Base-by-base conservation (phyloP, 768 basidiomycete genomes). In the Lyophyllum shimeji region DNA sequence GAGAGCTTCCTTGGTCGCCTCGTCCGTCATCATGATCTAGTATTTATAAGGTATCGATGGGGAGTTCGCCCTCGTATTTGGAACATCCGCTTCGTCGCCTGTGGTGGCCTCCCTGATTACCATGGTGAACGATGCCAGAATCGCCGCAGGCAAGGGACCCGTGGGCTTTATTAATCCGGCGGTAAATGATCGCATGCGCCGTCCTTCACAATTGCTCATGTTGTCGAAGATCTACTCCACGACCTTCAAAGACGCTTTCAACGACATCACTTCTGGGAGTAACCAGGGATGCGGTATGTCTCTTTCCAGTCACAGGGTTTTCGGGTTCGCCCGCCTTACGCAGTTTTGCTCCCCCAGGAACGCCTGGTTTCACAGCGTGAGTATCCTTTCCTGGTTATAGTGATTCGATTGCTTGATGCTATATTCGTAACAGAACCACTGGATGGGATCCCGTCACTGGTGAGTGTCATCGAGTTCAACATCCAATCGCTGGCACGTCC, bases 111-210 rank as follows among this genome's bases (percentile, higher is more conserved):
- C 79, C 2, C 75, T 83, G 24, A 68, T 83, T 44, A 70, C 82
- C 2, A 67, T 82, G 65, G 66, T 83, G 34, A 37, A 37, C 12
- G 34, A 37, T 37, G 34, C 78, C 0, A 74, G 82, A 3, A 62
- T 84, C 21, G 70, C 73, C 3, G 7, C 12, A 1, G 70, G 71
- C 13, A 83, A 82, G 64, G 47, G 60, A 0, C 66, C 81, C 0
- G 71, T 84, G 27, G 82, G 80, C 2, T 82, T 80, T 60, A 71
- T 82, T 25, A 82, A 82, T 50, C 80, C 79, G 37, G 54, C 65
- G n/a, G 77, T 79, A 48, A 50, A 60, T 55, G 8, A 13, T 7
- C 15, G n/a, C 9, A 25, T 7, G 29, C 13, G n/a, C 25, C 7
- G n/a, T 46, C 18, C 52, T 53, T 29, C 72, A 75, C 34, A 37